Evolutionary conservation across 2,329 filamentous ascomycete genomes (phyloP).

Genomic region (Fusarium verrucosum): DNA sequence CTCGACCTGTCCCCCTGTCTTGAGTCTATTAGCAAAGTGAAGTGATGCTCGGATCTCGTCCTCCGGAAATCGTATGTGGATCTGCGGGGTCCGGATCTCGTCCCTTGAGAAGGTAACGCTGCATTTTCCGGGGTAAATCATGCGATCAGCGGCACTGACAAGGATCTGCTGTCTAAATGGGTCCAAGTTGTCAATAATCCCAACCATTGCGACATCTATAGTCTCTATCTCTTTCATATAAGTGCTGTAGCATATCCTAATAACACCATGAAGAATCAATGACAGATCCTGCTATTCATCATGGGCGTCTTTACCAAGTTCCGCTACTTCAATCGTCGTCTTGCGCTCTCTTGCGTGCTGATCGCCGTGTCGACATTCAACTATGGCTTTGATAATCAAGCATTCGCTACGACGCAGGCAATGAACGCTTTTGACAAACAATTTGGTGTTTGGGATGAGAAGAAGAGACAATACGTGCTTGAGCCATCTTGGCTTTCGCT

Average conservation of each 20-base stretch:
- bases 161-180: not conserved
- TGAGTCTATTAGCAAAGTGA: no score
- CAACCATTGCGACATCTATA: constrained; percentile 33
- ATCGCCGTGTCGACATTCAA: constrained; percentile 52
- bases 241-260: not conserved
- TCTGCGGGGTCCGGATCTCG: not conserved
- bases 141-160: no score
- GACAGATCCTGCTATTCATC: not conserved
- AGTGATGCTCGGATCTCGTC: not conserved
- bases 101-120: not conserved
- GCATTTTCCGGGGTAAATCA: not conserved
- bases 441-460: constrained; percentile 46
- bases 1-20: no score
- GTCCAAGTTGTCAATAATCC: constrained; percentile 25
- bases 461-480: constrained; percentile 40
- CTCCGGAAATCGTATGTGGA: constrained; percentile 4
- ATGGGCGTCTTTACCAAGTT: constrained; percentile 38
- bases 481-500: constrained; percentile 48
- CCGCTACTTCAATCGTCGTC: constrained; percentile 38
- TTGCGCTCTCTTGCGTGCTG: constrained; percentile 35
- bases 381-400: constrained; percentile 54
- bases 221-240: constrained; percentile 8
- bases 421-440: constrained; percentile 50
- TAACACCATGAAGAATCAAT: not conserved
- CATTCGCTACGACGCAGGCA: constrained; percentile 49